These are phyloP conservation scores for Alternaria sp. DNA, from an alignment of 2,329 filamentous ascomycete species.

Conservation along the genomic window DNA sequence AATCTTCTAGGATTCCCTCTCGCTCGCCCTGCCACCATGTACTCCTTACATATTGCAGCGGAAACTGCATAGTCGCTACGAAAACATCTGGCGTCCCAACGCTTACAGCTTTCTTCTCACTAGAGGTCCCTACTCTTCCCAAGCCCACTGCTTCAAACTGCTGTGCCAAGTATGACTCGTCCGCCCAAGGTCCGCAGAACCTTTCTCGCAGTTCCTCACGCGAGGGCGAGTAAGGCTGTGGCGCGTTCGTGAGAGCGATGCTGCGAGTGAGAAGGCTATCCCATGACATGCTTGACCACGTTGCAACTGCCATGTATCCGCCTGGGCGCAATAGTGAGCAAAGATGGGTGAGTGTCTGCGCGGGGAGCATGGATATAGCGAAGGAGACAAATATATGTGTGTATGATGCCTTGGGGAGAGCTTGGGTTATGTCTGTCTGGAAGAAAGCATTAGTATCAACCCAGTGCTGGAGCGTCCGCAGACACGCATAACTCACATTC, in stretches of 20 bases:
- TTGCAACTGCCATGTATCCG: slow-evolving; percentile 30
- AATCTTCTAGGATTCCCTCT: slow-evolving; percentile 9
- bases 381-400: slow-evolving; percentile 35
- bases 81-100: slow-evolving; percentile 24
- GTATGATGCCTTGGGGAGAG: slow-evolving; percentile 16
- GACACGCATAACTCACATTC: neutral
- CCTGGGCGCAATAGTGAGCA: slow-evolving; percentile 13
- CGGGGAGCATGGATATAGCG: slow-evolving; percentile 26
- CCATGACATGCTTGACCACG: slow-evolving; percentile 29
- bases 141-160: slow-evolving; percentile 25
- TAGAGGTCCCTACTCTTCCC: slow-evolving; percentile 14
- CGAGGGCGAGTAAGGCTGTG: slow-evolving; percentile 9
- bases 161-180: slow-evolving; percentile 10
- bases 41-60: slow-evolving; percentile 19
- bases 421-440: slow-evolving; percentile 7
- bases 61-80: slow-evolving; percentile 24
- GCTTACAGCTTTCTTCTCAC: slow-evolving; percentile 5
- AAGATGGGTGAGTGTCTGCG: slow-evolving; percentile 1
- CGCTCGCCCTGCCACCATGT: slow-evolving; percentile 26
- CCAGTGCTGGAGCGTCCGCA: neutral
- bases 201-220: slow-evolving; percentile 6
- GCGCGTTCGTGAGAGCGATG: slow-evolving; percentile 4
- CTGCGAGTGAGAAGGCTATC: slow-evolving; percentile 10
- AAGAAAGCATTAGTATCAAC: neutral
- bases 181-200: slow-evolving; percentile 19